Base-by-base conservation (phyloP, 1,139 yeast genomes). In the Pichia sp. region DNA sequence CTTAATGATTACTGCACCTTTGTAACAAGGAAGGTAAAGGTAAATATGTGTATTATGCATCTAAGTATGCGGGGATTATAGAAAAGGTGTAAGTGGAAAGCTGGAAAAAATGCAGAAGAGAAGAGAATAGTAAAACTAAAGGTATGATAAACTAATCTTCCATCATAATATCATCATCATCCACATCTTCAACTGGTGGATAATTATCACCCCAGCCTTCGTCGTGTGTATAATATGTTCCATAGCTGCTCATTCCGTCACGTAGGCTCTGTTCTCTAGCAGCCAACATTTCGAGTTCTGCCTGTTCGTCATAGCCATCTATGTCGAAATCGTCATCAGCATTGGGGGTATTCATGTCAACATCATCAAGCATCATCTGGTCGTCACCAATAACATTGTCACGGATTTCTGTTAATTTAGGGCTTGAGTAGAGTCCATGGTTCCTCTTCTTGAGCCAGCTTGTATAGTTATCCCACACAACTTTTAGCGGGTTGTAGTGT, bases 221-320 rank as follows among this genome's bases (percentile, higher is more conserved):
- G 15, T 38, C 41, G 11, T 42, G 41, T 4, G 27, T 29, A 20
- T 44, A 44, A 20, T 44, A 44, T 3, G 45, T 31, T 3, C 48
- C 48, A 31, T 44, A 44, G 18, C 36, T 26, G 25, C 48, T 44
- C 44, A 39, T 44, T 1, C 45, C 45, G 18, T 41, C 35, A 7
- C 38, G 16, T 7, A 44, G 14, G 9, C 25, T 30, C 26, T 38
- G 37, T 15, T 32, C 34, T 19, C 24, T 13, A 15, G 28, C 18
- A n/a, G 41, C 33, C 8, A 34, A 19, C 7, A n/a, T 20, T 3
- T 21, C 19, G 10, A 28, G 16, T 23, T 32, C 30, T 13, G 14
- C 19, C 10, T 23, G 24, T 23, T 26, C 29, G 13, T 37, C 27
- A 10, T 15, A 25, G 14, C 25, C 30, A 21, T 29, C 36, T 6